phyloP scores from a whole-genome alignment of 2,329 filamentous ascomycete species.

The Colletotrichum sp. region DNA sequence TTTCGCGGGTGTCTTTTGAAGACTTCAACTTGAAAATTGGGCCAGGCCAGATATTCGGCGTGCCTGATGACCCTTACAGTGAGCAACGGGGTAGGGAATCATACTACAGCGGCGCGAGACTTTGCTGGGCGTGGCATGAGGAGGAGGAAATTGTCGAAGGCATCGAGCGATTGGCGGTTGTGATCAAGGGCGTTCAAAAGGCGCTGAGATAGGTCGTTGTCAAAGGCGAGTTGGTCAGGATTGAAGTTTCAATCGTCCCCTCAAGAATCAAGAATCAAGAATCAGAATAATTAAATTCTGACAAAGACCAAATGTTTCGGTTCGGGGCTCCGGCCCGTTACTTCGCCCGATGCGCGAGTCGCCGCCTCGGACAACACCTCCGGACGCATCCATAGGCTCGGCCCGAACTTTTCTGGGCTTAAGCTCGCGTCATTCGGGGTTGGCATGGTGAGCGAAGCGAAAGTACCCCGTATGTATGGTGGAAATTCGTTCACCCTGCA shows the following conservation, averaged over 20 bases:
- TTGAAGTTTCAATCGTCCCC: neutral
- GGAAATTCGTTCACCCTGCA: conserved; percentile 12
- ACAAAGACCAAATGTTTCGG: neutral
- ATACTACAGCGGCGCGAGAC: conserved; percentile 49
- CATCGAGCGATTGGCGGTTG: conserved; percentile 60
- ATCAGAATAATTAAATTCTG: neutral
- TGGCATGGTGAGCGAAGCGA: neutral
- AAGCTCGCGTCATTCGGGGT: neutral
- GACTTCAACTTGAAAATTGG: conserved; percentile 62
- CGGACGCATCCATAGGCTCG: neutral
- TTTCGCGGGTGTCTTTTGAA: conserved; percentile 51
- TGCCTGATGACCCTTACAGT: conserved; percentile 35
- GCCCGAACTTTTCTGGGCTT: neutral
- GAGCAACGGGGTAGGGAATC: conserved; percentile 26
- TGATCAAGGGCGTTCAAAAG: neutral
- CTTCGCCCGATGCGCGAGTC: neutral
- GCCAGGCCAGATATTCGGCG: conserved; percentile 60
- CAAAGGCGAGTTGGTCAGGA: too few relatives aligned
- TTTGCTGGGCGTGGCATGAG: conserved; percentile 78
- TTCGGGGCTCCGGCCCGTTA: neutral
- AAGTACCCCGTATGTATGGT: conserved; percentile 1
- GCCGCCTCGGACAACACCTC: neutral
- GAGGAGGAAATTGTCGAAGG: conserved; percentile 72
- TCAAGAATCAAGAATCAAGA: neutral
- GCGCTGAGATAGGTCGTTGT: neutral